Base-by-base conservation (phyloP, 1,139 yeast genomes). In the Yamadazyma dendronema region DNA sequence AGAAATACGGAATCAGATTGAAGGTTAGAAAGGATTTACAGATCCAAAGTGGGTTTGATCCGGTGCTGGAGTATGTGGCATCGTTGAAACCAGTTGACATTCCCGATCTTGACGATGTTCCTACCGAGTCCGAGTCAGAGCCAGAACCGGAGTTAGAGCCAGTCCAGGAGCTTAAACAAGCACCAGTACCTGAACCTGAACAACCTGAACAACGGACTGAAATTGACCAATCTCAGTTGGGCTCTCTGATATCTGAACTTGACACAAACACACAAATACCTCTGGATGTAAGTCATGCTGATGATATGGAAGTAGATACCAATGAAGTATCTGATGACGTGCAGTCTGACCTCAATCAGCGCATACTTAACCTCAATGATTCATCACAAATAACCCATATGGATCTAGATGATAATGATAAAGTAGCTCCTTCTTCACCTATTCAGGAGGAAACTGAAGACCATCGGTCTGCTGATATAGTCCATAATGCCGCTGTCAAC, bases 1-100 rank as follows among this genome's bases (percentile, higher is more conserved):
- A 48, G 30, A 65, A 56, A 36, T 68, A 52, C 42, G 51, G 65
- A 22, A 48, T 70, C 17, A 57, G 56, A 35, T 54, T 70, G 30
- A 49, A 50, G 3, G 45, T 37, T 2, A 38, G 50, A 27, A 44
- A 38, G 23, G 34, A 40, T 4, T 34, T 48, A 17, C 49, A 48
- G 34, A 15, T 35, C 6, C 31, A 38, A 12, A 37, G 45, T 21
- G 48, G 50, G 4, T 23, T 48, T 11, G 48, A 48, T 26, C 59
- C 72, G 1, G 62, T 65, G 11, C 52, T 51, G 1, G 61, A 59
- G 16, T 51, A 66, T 32, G 63, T 21, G 53, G 9, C 14, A 6
- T 10, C 23, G 1, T 13, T 33, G n/a, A 54, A 34, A 19, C 36
- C 34, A 7, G 19, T 47, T 4, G 30, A 26, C 3, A n/a, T 28